Evolutionary conservation across 371 early-diverging fungal genomes (phyloP).

Genomic region (Mucor piriformis): DNA sequence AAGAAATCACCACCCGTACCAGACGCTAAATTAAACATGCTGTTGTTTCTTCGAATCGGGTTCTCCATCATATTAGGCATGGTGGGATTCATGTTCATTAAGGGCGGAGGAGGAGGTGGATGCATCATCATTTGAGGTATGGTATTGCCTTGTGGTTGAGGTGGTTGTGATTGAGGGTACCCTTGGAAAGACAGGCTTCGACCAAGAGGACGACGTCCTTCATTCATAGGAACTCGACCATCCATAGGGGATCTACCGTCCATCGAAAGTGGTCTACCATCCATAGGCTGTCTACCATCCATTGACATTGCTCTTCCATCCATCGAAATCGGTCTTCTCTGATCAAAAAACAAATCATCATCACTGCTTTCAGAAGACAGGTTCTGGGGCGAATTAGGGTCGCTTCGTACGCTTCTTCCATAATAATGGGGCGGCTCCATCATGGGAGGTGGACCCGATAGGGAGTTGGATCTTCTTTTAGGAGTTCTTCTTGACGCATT

Average conservation of each 20-base stretch:
- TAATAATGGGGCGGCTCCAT: background rate
- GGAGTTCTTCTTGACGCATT: background rate
- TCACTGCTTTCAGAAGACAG: background rate
- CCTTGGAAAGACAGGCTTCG: slow-evolving; percentile 16
- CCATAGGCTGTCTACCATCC: background rate
- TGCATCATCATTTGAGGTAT: slow-evolving; percentile 6
- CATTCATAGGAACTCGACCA: background rate
- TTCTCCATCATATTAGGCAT: slow-evolving; percentile 11
- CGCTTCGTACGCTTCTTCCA: background rate
- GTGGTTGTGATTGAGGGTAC: background rate
- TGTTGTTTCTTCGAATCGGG: background rate
- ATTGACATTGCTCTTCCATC: background rate
- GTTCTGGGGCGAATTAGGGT: slow-evolving; percentile 1
- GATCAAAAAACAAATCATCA: background rate
- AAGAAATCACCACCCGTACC: slow-evolving; percentile 5
- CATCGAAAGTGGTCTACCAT: background rate
- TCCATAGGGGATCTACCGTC: background rate
- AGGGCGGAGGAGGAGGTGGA: slow-evolving; percentile 11
- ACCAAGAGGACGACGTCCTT: background rate
- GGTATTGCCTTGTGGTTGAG: slow-evolving; percentile 1
- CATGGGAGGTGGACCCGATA: slow-evolving; percentile 6
- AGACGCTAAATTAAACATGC: slow-evolving; percentile 2
- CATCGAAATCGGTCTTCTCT: background rate
- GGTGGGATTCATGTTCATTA: no score
- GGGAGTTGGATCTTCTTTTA: slow-evolving; percentile 11